Base-by-base conservation (phyloP, 306 rosid species). In the Quercus agrifolia region DNA sequence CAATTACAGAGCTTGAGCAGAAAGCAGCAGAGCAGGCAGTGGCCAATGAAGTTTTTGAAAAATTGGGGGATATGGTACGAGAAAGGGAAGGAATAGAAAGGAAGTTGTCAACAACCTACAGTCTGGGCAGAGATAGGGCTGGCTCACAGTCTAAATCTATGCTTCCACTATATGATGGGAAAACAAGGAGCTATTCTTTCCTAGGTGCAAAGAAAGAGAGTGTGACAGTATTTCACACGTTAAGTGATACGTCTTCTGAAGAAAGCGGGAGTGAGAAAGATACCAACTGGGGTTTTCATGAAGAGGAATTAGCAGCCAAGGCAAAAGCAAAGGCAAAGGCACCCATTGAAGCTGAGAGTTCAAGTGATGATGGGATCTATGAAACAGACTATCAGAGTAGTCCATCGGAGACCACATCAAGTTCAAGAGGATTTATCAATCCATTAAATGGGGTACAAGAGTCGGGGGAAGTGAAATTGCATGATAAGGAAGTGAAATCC, bases 41-140 rank as follows among this genome's bases (percentile, higher is more conserved):
- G 27, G 84, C 80, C 64, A 71, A 56, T 56, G 89, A 87, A 56
- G 80, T 82, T 80, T 62, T 77, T 58, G 84, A 85, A 54, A 81
- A 86, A 64, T 70, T 91, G 74, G 75, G 79, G 31, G 81, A 72
- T 71, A 55, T 77, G 78, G 79, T 86, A 25, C 72, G 84, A 59
- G 74, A 88, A 80, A 91, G 88, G 84, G 86, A 91, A 81, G 51
- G 76, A 78, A 90, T 91, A 21, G 73, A 88, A 72, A 87, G 91
- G 87, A 91, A 88, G 85, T 85, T 93, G 70, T 90, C 92, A 63
- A 86, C 90, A 17, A 87, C 83, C 2, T 91, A 90, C 58, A 88
- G 97, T 78, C 86, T 91, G 71, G 93, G 98, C 4, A 75, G 94
- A 70, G 94, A 93, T 73, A 70, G 56, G 58, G 25, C 73, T 14